Base-by-base conservation (phyloP, 139 green algal species). In the Chlamydomonas sphaeroides region DNA sequence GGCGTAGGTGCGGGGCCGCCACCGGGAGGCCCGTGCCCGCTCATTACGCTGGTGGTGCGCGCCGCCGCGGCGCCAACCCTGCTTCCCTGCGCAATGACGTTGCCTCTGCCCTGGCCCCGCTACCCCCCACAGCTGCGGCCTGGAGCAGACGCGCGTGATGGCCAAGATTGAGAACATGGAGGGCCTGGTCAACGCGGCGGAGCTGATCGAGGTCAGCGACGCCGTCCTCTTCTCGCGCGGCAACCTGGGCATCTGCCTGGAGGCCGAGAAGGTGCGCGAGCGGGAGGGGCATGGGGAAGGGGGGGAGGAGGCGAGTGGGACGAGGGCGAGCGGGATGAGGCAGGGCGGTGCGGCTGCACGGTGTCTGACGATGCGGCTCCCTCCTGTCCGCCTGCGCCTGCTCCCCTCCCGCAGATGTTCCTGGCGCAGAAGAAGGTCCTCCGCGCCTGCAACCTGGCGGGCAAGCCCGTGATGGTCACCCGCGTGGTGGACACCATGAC, bases 401-500 rank as follows among this genome's bases (percentile, higher is more conserved):
- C 45, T 53, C 45, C 45, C 45, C 45, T 14, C 45, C 5, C 35
- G 8, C 70, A 86, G 88, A 89, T 93, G 86, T 93, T 91, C 77
- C 70, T 91, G 39, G 87, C 84, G 51, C 90, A 93, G 70, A 93
- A 92, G 84, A 87, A 90, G 83, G 73, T 95, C 62, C 78, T 93
- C 33, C 49, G 79, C 33, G 80, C 88, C n/a, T 93, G 88, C 89
- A 95, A 96, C 85, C 65, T 88, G 32, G 79, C 88, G 23, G 93
- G 95, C 86, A 97, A 97, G 91, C 95, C 95, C 2, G 89, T 95
- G 28, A 89, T 96, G 56, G 88, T 97, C 15, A 98, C 96, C 0
- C 93, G 95, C 32, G 88, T 99, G 51, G 91, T 98, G 51, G 96
- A 99, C 88, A 97, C 94, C 41, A 98, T 98, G 96, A 92, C 86